Evolutionary conservation across 345 rosid genomes (phyloP).

Genomic region (Lepidium aucheri): DNA sequence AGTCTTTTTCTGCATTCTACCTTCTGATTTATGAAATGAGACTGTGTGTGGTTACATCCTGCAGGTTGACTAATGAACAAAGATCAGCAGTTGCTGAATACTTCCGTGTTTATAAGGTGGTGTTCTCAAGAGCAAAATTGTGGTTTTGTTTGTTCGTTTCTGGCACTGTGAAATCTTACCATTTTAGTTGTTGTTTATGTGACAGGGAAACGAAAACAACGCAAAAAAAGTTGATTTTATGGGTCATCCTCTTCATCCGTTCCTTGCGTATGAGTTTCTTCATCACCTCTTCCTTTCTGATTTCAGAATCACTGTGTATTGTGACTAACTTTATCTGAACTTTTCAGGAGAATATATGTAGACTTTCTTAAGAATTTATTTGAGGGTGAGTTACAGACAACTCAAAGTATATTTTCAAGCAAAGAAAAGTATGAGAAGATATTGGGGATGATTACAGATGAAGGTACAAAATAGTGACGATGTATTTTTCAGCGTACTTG

Average conservation of each 20-base stretch:
- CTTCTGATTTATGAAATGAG: background rate
- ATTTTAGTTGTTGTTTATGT: background rate
- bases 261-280: constrained; percentile 58
- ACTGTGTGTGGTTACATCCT: background rate
- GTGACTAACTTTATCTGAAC: constrained; percentile 4
- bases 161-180: background rate
- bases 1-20: background rate
- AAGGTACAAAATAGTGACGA: constrained; percentile 36
- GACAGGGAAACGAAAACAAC: background rate
- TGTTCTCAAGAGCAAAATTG: background rate
- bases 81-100: constrained; percentile 88
- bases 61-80: constrained; percentile 84
- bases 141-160: background rate
- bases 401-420: constrained; percentile 53
- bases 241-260: constrained; percentile 77
- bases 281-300: background rate
- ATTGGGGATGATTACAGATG: constrained; percentile 78
- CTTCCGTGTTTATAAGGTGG: constrained; percentile 77
- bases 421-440: constrained; percentile 85
- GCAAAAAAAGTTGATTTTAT: constrained; percentile 58
- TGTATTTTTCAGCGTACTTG: background rate
- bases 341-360: constrained; percentile 73
- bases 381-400: constrained; percentile 60
- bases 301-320: background rate
- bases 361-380: constrained; percentile 65